phyloP scores from a whole-genome alignment of 345 rosid species.

The Clarkia xantiana region DNA sequence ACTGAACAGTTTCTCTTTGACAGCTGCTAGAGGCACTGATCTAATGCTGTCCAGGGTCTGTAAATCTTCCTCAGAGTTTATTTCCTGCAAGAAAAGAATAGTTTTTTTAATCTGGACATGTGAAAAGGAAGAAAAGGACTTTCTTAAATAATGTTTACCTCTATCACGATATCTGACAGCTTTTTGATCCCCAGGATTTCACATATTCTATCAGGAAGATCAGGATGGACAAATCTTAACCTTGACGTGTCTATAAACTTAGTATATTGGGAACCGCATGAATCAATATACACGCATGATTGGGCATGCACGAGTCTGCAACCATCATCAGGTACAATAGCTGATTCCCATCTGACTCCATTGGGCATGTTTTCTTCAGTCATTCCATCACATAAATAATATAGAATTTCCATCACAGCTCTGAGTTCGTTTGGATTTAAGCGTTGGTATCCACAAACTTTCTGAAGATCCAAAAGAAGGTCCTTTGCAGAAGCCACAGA shows the following conservation, averaged over 20 bases:
- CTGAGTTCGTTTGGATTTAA: slow-evolving; percentile 89
- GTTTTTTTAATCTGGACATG: neutral
- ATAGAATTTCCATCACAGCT: slow-evolving; percentile 75
- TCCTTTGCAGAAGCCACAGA: slow-evolving; percentile 60
- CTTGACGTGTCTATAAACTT: slow-evolving; percentile 59
- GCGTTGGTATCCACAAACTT: slow-evolving; percentile 74
- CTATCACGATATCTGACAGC: slow-evolving; percentile 74
- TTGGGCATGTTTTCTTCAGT: slow-evolving; percentile 18
- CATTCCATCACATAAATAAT: slow-evolving; percentile 44
- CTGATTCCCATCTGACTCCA: slow-evolving; percentile 28
- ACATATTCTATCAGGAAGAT: slow-evolving; percentile 62
- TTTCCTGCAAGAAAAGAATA: slow-evolving; percentile 38
- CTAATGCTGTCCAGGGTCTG: slow-evolving; percentile 46
- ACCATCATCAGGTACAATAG: slow-evolving; percentile 79
- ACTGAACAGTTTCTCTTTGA: slow-evolving; percentile 47
- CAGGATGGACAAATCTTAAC: slow-evolving; percentile 74
- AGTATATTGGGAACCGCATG: slow-evolving; percentile 60
- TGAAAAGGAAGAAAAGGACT: neutral
- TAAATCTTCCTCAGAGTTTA: slow-evolving; percentile 34
- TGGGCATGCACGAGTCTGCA: slow-evolving; percentile 78
- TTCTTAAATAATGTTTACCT: slow-evolving; percentile 31
- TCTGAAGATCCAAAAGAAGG: slow-evolving; percentile 58
- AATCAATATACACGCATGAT: slow-evolving; percentile 65
- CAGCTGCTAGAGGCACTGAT: slow-evolving; percentile 31
- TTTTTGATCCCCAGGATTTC: slow-evolving; percentile 53